Evolutionary conservation across 805 yeast species (phyloP).

Genomic region (Pichia deserticola): DNA sequence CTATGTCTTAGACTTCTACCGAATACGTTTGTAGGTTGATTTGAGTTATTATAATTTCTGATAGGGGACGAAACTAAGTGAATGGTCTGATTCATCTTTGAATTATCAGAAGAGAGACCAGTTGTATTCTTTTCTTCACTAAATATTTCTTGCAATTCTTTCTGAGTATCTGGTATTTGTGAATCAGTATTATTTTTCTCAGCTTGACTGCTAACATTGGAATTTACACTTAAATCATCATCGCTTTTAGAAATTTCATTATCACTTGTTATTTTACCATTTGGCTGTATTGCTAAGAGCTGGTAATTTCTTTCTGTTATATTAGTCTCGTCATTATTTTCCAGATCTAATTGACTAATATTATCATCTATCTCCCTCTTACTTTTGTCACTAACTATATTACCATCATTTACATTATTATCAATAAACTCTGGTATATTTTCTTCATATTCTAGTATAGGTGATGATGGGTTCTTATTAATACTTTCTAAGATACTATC

Average conservation of each 20-base stretch:
- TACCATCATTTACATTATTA: no score
- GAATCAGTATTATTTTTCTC: not conserved
- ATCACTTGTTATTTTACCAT: no score
- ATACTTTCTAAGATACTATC: no score
- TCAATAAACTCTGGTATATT: no score
- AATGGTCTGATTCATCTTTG: not conserved
- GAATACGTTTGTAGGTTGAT: not conserved
- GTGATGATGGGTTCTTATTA: not conserved
- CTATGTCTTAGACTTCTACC: slow-evolving; percentile 10
- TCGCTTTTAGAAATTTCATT: no score
- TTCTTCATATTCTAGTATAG: not conserved
- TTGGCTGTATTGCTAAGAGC: not conserved
- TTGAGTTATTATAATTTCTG: not conserved
- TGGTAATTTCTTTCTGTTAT: not conserved
- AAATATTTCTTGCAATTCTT: not conserved
- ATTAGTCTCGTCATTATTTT: not conserved
- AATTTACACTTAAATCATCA: not conserved
- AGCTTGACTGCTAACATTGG: not conserved
- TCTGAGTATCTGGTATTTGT: not conserved
- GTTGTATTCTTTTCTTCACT: slow-evolving; percentile 1
- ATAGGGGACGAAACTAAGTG: not conserved
- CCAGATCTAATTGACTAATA: not conserved
- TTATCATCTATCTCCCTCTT: not conserved
- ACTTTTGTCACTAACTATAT: no score
- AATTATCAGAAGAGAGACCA: not conserved